Conservation (phyloP, 106 monocot genomes). For the Apostasia ramifera region DNA sequence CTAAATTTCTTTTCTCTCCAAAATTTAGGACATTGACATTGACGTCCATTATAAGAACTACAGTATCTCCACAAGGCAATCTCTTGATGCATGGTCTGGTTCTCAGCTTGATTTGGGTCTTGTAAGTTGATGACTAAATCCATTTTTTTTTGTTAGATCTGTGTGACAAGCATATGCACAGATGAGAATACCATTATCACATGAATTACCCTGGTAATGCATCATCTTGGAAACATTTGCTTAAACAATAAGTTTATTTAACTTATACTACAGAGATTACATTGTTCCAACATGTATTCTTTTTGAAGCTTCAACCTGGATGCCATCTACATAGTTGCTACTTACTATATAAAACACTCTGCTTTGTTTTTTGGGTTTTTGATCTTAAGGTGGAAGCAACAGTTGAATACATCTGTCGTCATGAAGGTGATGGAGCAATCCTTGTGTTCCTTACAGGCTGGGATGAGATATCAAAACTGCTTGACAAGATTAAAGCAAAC, state of each 20-base stretch:
- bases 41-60: conserved; percentile 64
- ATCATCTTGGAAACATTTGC: too few species aligned
- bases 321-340: neutral
- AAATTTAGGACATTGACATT: conserved; percentile 73
- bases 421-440: conserved; percentile 90
- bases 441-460: conserved; percentile 97
- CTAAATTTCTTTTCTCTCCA: conserved; percentile 4
- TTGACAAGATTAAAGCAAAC: conserved; percentile 82
- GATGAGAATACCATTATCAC: too few species aligned
- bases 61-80: conserved; percentile 69
- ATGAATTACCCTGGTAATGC: too few species aligned
- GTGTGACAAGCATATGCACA: too few species aligned
- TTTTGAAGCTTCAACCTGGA: neutral
- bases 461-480: conserved; percentile 96
- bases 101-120: conserved; percentile 74
- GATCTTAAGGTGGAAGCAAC: conserved; percentile 71
- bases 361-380: neutral
- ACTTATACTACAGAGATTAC: too few species aligned
- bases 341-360: too few species aligned
- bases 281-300: too few species aligned
- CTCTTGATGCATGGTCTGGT: conserved; percentile 85
- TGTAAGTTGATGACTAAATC: conserved; percentile 33
- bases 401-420: conserved; percentile 75
- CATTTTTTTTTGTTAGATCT: neutral
- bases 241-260: too few species aligned